A percentile compares a stretch with the other conserved stretches of the same genome.
Evolutionary conservation across 805 yeast species (phyloP).

Genomic region (Hanseniaspora mollemarum): DNA sequence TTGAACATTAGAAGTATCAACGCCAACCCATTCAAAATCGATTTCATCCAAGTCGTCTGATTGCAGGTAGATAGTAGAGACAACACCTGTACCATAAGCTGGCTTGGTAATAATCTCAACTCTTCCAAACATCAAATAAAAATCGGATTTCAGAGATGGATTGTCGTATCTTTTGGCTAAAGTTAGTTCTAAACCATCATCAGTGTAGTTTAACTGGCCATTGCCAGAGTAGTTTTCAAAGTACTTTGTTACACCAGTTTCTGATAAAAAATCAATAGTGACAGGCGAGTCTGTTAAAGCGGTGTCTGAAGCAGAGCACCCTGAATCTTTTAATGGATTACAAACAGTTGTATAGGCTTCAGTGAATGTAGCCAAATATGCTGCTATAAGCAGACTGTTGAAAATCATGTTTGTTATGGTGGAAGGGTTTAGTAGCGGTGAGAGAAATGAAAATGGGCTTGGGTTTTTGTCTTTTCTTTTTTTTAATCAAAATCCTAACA

Average conservation of each 20-base stretch:
- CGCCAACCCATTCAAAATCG: constrained; percentile 80
- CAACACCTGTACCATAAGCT: constrained; percentile 67
- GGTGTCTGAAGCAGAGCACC: constrained; percentile 38
- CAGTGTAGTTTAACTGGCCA: constrained; percentile 36
- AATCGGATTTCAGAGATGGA: constrained; percentile 66
- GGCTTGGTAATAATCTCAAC: constrained; percentile 62
- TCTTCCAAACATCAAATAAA: constrained; percentile 81
- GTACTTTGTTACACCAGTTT: constrained; percentile 30
- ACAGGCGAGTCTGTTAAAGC: constrained; percentile 52
- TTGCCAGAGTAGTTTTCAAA: constrained; percentile 35
- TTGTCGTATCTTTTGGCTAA: constrained; percentile 56
- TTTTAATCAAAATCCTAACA: neutral
- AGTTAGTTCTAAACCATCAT: constrained; percentile 53
- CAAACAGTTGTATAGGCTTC: constrained; percentile 25
- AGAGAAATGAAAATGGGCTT: neutral
- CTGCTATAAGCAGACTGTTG: neutral
- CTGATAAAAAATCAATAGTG: constrained; percentile 40
- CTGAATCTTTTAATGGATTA: constrained; percentile 34
- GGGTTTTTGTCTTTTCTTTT: neutral
- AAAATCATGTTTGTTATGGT: neutral
- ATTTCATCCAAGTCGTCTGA: constrained; percentile 81
- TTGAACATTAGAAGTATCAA: constrained; percentile 63
- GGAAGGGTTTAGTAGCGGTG: neutral
- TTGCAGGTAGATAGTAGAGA: constrained; percentile 71
- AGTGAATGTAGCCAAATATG: neutral